Conservation (phyloP, 2,329 filamentous ascomycete species). For the Claviceps pazoutovae region DNA sequence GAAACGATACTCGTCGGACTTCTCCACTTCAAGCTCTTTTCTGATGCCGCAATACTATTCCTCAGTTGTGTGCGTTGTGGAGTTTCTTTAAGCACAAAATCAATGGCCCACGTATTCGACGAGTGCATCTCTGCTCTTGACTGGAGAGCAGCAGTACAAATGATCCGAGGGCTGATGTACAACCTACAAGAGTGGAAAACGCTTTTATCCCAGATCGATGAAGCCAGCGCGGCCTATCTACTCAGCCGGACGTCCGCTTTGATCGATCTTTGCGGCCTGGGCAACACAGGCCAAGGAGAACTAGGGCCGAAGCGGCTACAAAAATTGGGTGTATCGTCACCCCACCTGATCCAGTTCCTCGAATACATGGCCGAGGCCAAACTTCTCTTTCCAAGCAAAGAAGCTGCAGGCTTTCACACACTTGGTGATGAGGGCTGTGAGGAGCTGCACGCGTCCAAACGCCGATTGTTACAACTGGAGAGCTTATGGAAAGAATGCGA, state of each 20-base stretch:
- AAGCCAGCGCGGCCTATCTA: conserved; percentile 13
- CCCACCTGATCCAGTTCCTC: conserved; percentile 12
- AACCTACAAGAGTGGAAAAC: conserved; percentile 14
- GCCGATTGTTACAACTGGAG: conserved; percentile 20
- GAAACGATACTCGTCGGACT: conserved; percentile 34
- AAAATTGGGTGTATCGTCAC: conserved; percentile 15
- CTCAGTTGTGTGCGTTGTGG: conserved; percentile 23
- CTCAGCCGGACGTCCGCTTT: conserved; percentile 20
- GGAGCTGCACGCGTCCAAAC: conserved; percentile 8
- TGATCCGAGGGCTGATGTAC: conserved; percentile 17
- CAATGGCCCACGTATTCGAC: conserved; percentile 26
- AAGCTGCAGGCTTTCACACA: not conserved
- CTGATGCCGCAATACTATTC: conserved; percentile 30
- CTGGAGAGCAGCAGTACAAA: conserved; percentile 19
- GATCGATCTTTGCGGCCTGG: conserved; percentile 23
- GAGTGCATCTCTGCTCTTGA: conserved; percentile 28
- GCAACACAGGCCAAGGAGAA: not conserved
- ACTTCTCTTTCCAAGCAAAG: conserved; percentile 3
- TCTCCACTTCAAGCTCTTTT: conserved; percentile 31
- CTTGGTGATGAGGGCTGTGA: not conserved
- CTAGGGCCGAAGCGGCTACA: conserved; percentile 8
- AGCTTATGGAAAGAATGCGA: conserved; percentile 20
- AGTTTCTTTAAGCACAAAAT: conserved; percentile 17
- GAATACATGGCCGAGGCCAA: conserved; percentile 9
- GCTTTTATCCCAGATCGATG: conserved; percentile 12